Evolutionary conservation across 1,284 basidiomycete species (phyloP).

Genomic region (Melanopsichium pennsylvanicum): DNA sequence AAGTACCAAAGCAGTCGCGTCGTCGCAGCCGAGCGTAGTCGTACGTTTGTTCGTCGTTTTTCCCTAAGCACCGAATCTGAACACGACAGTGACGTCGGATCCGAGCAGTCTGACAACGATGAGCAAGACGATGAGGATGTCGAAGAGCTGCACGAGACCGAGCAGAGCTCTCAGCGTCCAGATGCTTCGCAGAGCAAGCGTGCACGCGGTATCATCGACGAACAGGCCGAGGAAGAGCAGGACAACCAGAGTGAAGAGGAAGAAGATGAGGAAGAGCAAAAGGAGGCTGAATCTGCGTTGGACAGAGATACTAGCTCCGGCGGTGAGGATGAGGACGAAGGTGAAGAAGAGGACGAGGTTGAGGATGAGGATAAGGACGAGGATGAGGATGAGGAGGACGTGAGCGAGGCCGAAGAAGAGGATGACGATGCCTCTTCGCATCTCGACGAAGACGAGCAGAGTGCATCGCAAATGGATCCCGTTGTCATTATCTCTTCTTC

Average conservation of each 20-base stretch:
- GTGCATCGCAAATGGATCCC: constrained; percentile 4
- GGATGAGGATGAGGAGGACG: neutral
- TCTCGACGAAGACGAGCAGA: constrained; percentile 15
- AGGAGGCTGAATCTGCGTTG: neutral
- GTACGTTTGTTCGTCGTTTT: constrained; percentile 1
- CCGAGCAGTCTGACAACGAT: neutral
- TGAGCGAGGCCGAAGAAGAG: neutral
- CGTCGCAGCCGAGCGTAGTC: neutral
- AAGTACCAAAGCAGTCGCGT: constrained; percentile 10
- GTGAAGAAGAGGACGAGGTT: constrained; percentile 9
- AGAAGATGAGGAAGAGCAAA: neutral
- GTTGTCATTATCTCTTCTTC: constrained; percentile 19
- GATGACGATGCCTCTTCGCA: constrained; percentile 11
- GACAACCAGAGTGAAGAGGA: constrained; percentile 2
- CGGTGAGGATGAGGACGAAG: neutral
- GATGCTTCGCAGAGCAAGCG: constrained; percentile 4
- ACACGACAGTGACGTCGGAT: constrained; percentile 3
- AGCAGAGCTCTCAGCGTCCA: constrained; percentile 1
- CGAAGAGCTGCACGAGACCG: neutral
- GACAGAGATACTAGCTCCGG: neutral
- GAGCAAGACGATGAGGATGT: constrained; percentile 1
- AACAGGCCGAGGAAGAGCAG: neutral
- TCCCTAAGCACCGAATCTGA: constrained; percentile 25
- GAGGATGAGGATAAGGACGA: constrained; percentile 1
- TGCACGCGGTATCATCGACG: constrained; percentile 1